Percentiles rank a stretch among this genome's conserved stretches.
These are phyloP conservation scores for Trichoderma polysporum DNA, from an alignment of 2,329 filamentous ascomycete genomes.

Conservation along the genomic window DNA sequence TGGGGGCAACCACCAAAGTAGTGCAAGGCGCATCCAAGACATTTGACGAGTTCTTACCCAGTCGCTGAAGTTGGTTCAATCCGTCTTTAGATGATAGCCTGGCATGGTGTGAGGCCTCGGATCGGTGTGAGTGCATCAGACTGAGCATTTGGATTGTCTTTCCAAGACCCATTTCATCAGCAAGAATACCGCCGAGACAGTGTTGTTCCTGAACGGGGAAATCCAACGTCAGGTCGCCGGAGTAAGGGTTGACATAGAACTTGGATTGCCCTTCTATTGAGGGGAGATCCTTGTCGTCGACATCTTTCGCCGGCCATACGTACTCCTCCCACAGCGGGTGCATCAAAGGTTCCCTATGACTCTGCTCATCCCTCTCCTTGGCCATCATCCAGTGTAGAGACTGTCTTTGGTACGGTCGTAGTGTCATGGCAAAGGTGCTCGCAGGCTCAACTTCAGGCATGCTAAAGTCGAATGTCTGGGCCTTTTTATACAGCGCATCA, in stretches of 20 bases:
- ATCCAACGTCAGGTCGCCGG: slow-evolving; percentile 84
- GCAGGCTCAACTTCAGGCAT: slow-evolving; percentile 85
- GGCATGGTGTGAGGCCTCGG: slow-evolving; percentile 47
- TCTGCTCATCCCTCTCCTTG: slow-evolving; percentile 80
- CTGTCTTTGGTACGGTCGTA: slow-evolving; percentile 94
- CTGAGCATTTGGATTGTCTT: slow-evolving; percentile 99
- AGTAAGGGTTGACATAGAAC: slow-evolving; percentile 98
- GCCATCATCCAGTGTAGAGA: slow-evolving; percentile 94
- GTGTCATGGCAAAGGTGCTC: slow-evolving; percentile 74
- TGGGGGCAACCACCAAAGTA: slow-evolving; percentile 92
- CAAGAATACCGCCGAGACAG: slow-evolving; percentile 87
- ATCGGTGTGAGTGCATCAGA: slow-evolving; percentile 80
- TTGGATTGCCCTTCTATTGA: slow-evolving; percentile 62
- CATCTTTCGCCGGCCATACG: slow-evolving; percentile 80
- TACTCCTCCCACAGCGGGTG: slow-evolving; percentile 98
- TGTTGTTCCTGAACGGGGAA: slow-evolving; percentile 94
- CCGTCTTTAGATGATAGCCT: slow-evolving; percentile 38
- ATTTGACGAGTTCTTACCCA: slow-evolving; percentile 56
- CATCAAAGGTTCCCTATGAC: slow-evolving; percentile 76
- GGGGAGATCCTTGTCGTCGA: slow-evolving; percentile 75
- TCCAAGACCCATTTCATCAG: slow-evolving; percentile 95
- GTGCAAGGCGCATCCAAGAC: slow-evolving; percentile 77
- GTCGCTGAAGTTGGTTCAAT: slow-evolving; percentile 61
- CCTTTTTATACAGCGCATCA: slow-evolving; percentile 90
- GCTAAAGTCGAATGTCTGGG: slow-evolving; percentile 92